Conservation (phyloP, 495 filamentous ascomycete genomes). For the Hypoxylon cercidicola region DNA sequence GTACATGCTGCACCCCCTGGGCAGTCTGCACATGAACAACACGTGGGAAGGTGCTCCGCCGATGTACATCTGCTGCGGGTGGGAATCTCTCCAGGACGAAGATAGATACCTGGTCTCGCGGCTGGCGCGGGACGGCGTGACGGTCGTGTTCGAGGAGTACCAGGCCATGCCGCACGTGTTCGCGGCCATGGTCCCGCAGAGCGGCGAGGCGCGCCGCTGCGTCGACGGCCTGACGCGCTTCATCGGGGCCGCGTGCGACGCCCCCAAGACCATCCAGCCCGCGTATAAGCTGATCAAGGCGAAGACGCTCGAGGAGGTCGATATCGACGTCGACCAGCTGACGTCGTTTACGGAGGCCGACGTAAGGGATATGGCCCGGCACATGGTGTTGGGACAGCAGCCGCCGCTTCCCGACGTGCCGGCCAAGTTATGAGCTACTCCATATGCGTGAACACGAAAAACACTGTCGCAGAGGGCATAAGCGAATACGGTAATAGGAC, state of each 20-base stretch:
- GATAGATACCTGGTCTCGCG: conserved; percentile 68
- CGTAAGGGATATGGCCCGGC: conserved; percentile 60
- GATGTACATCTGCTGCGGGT: conserved; percentile 76
- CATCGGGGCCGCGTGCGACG: conserved; percentile 55
- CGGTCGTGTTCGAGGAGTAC: conserved; percentile 76
- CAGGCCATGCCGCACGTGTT: conserved; percentile 94
- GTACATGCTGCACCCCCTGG: conserved; percentile 77
- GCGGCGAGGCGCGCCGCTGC: conserved; percentile 60
- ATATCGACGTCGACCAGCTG: conserved; percentile 63
- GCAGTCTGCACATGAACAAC: conserved; percentile 71
- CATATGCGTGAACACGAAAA: too few relatives aligned
- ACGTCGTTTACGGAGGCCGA: conserved; percentile 64
- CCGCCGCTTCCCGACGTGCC: conserved; percentile 51
- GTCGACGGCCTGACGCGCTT: conserved; percentile 69
- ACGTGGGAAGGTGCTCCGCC: conserved; percentile 77
- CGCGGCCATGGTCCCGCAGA: conserved; percentile 67
- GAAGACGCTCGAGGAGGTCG: conserved; percentile 62
- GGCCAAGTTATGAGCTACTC: conserved; percentile 62
- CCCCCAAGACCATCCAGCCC: conserved; percentile 52
- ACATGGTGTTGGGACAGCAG: conserved; percentile 53
- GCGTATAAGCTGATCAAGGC: conserved; percentile 65
- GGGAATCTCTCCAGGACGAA: conserved; percentile 84
- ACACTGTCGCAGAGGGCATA: too few relatives aligned
- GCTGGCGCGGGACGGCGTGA: conserved; percentile 68
- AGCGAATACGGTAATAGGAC: too few relatives aligned